Conservation (phyloP, 495 filamentous ascomycete species). For the Penicillium turbatum region DNA sequence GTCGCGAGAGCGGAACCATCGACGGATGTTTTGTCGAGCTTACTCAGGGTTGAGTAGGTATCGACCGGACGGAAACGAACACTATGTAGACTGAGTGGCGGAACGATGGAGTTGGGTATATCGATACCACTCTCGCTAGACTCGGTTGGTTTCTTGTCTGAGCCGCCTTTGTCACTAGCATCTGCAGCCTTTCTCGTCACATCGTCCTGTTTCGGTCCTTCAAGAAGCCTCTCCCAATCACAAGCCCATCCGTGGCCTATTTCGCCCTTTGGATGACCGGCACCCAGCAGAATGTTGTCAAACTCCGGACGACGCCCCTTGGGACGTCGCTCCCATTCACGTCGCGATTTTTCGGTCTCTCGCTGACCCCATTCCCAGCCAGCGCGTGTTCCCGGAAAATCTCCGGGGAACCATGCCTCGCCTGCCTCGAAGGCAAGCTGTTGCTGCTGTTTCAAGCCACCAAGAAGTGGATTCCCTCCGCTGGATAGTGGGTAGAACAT, state of each 20-base stretch:
- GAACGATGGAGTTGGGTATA: constrained; percentile 2
- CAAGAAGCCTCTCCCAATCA: constrained; percentile 72
- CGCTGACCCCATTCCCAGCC: constrained; percentile 72
- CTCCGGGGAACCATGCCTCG: constrained; percentile 79
- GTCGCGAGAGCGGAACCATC: constrained; percentile 45
- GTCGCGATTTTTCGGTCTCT: constrained; percentile 56
- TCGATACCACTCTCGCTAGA: constrained; percentile 7
- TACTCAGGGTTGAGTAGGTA: constrained; percentile 22
- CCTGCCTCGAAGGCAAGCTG: constrained; percentile 83
- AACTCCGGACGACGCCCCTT: constrained; percentile 78
- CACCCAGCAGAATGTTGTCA: constrained; percentile 68
- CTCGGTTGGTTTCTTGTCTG: constrained; percentile 15
- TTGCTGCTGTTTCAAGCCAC: constrained; percentile 71
- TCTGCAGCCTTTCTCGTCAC: not conserved
- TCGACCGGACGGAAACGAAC: constrained; percentile 17
- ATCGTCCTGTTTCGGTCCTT: constrained; percentile 14
- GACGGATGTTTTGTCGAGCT: constrained; percentile 19
- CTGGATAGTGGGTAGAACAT: constrained; percentile 82
- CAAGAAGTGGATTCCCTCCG: constrained; percentile 74
- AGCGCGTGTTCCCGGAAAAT: constrained; percentile 77
- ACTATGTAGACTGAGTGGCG: constrained; percentile 35
- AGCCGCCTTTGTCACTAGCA: constrained; percentile 5
- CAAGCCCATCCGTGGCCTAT: constrained; percentile 80
- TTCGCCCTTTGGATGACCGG: constrained; percentile 69
- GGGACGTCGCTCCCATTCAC: constrained; percentile 72